These are phyloP conservation scores for Saccharomycopsis oosterbeekiorum DNA, from an alignment of 805 yeast species.

Conservation along the genomic window DNA sequence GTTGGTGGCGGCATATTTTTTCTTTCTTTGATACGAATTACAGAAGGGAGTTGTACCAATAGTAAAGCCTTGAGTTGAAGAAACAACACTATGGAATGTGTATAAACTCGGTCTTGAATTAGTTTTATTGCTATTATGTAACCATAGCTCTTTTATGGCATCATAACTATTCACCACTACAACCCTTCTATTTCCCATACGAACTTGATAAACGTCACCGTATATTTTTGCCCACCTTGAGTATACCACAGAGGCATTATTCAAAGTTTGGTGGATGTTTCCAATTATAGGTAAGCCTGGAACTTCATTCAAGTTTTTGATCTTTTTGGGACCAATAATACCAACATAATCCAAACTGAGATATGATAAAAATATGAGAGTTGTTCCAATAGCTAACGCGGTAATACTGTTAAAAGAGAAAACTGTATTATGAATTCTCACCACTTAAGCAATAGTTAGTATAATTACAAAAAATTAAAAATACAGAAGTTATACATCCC, in stretches of 20 bases:
- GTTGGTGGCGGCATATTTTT: slow-evolving; percentile 38
- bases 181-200: slow-evolving; percentile 47
- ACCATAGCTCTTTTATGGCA: slow-evolving; percentile 46
- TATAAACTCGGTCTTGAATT: slow-evolving; percentile 59
- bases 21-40: slow-evolving; percentile 34
- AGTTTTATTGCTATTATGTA: slow-evolving; percentile 37
- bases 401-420: background rate
- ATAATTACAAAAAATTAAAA: background rate
- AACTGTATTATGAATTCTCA: background rate
- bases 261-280: slow-evolving; percentile 33
- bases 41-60: slow-evolving; percentile 59
- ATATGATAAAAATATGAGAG: background rate
- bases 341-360: slow-evolving; percentile 4
- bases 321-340: slow-evolving; percentile 24
- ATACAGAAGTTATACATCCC: no score
- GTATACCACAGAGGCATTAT: slow-evolving; percentile 43
- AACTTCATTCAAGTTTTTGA: slow-evolving; percentile 33
- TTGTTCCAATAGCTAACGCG: background rate
- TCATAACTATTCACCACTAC: slow-evolving; percentile 60
- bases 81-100: slow-evolving; percentile 58
- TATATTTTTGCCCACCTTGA: slow-evolving; percentile 34
- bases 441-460: background rate
- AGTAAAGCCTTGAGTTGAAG: slow-evolving; percentile 47
- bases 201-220: slow-evolving; percentile 48
- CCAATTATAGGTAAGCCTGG: slow-evolving; percentile 46